phyloP scores from a whole-genome alignment of 768 basidiomycete genomes.

The Serpula lacrymans region DNA sequence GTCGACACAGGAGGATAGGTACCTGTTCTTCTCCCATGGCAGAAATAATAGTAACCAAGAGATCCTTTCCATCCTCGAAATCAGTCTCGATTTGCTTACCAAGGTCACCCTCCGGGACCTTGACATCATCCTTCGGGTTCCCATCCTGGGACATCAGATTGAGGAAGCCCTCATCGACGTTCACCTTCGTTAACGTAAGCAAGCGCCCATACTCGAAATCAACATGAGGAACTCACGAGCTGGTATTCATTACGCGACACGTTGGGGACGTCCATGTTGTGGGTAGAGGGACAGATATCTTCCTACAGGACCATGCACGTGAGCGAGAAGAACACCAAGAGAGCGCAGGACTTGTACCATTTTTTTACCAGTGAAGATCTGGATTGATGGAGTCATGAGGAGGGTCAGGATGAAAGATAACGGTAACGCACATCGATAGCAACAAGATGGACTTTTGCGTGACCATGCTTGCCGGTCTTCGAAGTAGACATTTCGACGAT shows the following conservation, averaged over 20 bases:
- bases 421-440: constrained; percentile 82
- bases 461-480: constrained; percentile 99
- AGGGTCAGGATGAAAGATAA: constrained; percentile 9
- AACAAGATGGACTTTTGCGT: constrained; percentile 98
- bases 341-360: constrained; percentile 51
- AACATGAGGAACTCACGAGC: constrained; percentile 51
- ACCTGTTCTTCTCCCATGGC: constrained; percentile 95
- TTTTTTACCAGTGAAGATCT: constrained; percentile 99
- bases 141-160: constrained; percentile 90
- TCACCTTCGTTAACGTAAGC: constrained; percentile 44
- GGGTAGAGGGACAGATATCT: constrained; percentile 94
- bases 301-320: constrained; percentile 46
- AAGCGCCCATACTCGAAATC: constrained; percentile 9
- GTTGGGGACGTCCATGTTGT: constrained; percentile 99
- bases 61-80: constrained; percentile 87
- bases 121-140: constrained; percentile 87
- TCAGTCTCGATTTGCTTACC: constrained; percentile 64
- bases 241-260: constrained; percentile 87
- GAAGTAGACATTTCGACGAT: constrained; percentile 99
- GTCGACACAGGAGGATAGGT: too few species aligned
- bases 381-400: constrained; percentile 7
- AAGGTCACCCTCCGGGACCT: constrained; percentile 81
- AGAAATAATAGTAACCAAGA: constrained; percentile 79
- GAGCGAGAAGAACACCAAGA: not conserved
- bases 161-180: constrained; percentile 93